phyloP scores from a whole-genome alignment of 805 yeast genomes.

The Candida hispaniensis region DNA sequence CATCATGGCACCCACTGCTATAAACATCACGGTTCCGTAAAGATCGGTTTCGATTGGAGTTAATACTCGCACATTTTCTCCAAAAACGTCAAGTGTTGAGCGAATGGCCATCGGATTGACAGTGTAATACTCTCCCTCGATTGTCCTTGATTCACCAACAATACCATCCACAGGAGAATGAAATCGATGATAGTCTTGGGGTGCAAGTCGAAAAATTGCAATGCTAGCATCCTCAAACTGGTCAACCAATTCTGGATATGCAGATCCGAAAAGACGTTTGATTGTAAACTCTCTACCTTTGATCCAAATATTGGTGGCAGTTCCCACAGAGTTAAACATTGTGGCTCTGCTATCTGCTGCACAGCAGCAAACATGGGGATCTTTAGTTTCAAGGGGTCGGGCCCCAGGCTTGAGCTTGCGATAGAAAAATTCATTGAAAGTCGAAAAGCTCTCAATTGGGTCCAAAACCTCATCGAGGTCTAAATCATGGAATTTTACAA shows the following conservation, averaged over 20 bases:
- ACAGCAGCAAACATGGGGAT: slow-evolving; percentile 40
- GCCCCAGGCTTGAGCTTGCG: slow-evolving; percentile 62
- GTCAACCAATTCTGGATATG: slow-evolving; percentile 30
- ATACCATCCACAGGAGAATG: slow-evolving; percentile 78
- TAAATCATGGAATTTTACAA: slow-evolving; percentile 72
- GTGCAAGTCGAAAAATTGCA: slow-evolving; percentile 81
- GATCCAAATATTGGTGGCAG: slow-evolving; percentile 76
- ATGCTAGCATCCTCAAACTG: slow-evolving; percentile 47
- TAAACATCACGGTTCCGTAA: slow-evolving; percentile 70
- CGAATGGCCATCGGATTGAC: slow-evolving; percentile 97
- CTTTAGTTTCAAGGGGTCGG: slow-evolving; percentile 54
- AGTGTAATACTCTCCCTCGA: slow-evolving; percentile 87
- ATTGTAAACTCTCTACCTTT: slow-evolving; percentile 73
- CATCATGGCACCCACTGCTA: slow-evolving; percentile 97
- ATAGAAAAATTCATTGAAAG: slow-evolving; percentile 86
- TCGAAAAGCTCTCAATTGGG: slow-evolving; percentile 42
- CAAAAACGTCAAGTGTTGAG: slow-evolving; percentile 79
- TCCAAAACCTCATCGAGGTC: slow-evolving; percentile 59
- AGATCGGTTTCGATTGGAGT: slow-evolving; percentile 62
- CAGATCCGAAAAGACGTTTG: slow-evolving; percentile 43
- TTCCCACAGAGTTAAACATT: slow-evolving; percentile 46
- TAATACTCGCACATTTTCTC: slow-evolving; percentile 75
- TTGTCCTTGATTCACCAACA: slow-evolving; percentile 52
- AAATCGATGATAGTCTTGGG: slow-evolving; percentile 93
- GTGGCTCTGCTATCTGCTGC: slow-evolving; percentile 86